Evolutionary conservation across 768 basidiomycete genomes (phyloP).

Genomic region (Neoboletus magnificus): DNA sequence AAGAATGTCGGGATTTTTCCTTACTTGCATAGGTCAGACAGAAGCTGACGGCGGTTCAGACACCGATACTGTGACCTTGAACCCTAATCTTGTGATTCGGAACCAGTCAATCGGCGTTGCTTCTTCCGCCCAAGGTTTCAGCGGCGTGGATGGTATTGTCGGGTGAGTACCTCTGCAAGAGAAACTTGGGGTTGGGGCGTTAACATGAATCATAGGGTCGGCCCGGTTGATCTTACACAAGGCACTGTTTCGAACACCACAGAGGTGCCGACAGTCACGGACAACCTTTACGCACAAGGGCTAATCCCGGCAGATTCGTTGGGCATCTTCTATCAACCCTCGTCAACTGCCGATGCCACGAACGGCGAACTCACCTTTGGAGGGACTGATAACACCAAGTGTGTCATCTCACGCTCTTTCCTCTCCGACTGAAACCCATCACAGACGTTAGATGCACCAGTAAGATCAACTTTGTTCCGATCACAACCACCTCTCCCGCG

Average conservation of each 20-base stretch:
- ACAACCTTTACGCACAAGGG: slow-evolving; percentile 50
- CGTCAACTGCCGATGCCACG: slow-evolving; percentile 31
- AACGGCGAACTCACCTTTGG: slow-evolving; percentile 61
- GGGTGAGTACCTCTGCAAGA: slow-evolving; percentile 32
- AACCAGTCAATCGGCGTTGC: slow-evolving; percentile 50
- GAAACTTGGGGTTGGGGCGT: background rate
- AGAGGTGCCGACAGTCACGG: slow-evolving; percentile 52
- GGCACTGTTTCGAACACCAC: slow-evolving; percentile 40
- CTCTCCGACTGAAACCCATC: background rate
- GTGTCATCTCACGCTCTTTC: background rate
- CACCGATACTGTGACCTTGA: slow-evolving; percentile 46
- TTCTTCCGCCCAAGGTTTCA: slow-evolving; percentile 40
- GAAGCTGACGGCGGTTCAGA: slow-evolving; percentile 28
- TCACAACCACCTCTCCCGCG: slow-evolving; percentile 47
- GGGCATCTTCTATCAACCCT: slow-evolving; percentile 53
- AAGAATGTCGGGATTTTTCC: slow-evolving; percentile 41
- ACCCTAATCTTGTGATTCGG: slow-evolving; percentile 38
- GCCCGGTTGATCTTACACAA: slow-evolving; percentile 48
- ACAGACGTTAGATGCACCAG: slow-evolving; percentile 29
- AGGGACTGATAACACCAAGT: slow-evolving; percentile 47
- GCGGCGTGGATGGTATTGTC: slow-evolving; percentile 50
- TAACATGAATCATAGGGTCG: slow-evolving; percentile 35
- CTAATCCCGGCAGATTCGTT: slow-evolving; percentile 44
- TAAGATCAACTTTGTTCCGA: slow-evolving; percentile 36
- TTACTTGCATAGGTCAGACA: background rate